These are phyloP conservation scores for Catharanthus roseus DNA, from an alignment of 257 asterid genomes.

Conservation along the genomic window DNA sequence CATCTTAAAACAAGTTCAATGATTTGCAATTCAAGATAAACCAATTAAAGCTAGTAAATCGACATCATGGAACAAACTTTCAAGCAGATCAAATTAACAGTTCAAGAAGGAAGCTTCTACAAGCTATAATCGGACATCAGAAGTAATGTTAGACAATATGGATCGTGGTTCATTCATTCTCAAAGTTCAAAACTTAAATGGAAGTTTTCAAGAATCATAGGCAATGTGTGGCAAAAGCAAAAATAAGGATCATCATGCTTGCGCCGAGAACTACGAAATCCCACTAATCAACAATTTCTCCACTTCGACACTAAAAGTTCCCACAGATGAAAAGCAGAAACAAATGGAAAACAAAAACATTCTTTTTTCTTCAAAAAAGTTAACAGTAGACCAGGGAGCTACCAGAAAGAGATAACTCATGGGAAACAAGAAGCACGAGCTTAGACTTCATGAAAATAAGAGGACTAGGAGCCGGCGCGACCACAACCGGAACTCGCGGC, in stretches of 20 bases:
- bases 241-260: not conserved
- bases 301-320: not conserved
- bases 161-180: not conserved
- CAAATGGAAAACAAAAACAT: too few species aligned
- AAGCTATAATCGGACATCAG: not conserved
- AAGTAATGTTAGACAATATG: not conserved
- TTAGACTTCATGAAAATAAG: constrained; percentile 78
- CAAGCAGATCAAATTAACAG: not conserved
- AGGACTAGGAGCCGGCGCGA: constrained; percentile 43
- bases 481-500: constrained; percentile 11
- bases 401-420: constrained; percentile 91
- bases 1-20: not conserved
- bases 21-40: not conserved
- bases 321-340: constrained; percentile 8
- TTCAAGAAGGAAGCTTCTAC: not conserved
- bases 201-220: not conserved
- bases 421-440: constrained; percentile 73
- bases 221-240: not conserved
- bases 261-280: not conserved
- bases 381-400: too few species aligned
- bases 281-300: not conserved
- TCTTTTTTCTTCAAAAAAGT: too few species aligned
- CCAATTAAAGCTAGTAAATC: not conserved
- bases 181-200: not conserved
- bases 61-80: not conserved